These are phyloP conservation scores for Penicillium sp. DNA, from an alignment of 2,329 filamentous ascomycete species.

Conservation along the genomic window DNA sequence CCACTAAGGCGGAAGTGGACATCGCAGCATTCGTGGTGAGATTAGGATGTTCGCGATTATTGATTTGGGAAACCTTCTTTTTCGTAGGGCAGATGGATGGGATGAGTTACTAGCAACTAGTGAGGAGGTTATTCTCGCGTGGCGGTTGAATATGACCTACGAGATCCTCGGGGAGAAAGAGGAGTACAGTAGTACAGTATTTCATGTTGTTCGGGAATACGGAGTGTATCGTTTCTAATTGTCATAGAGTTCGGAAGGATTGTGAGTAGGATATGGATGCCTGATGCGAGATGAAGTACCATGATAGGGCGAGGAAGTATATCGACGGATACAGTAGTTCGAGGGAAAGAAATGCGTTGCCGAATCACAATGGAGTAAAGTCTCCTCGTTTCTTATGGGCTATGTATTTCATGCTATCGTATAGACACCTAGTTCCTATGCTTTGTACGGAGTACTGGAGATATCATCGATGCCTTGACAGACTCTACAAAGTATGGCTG, in stretches of 20 bases:
- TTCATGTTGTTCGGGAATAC: background rate
- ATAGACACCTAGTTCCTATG: background rate
- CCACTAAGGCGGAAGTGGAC: background rate
- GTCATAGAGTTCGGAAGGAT: background rate
- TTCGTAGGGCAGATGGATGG: background rate
- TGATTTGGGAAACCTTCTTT: slow-evolving; percentile 2
- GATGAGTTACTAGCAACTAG: background rate
- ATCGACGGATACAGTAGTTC: background rate
- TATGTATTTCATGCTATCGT: background rate
- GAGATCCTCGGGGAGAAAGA: background rate
- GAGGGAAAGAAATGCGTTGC: background rate
- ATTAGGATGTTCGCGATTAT: slow-evolving; percentile 11
- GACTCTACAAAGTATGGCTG: background rate
- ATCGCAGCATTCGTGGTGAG: slow-evolving; percentile 1
- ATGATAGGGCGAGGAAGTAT: background rate
- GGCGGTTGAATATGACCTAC: background rate
- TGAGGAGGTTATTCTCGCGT: background rate
- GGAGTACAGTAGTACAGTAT: background rate
- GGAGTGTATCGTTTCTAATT: background rate
- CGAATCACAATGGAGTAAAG: background rate
- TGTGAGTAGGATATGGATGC: background rate
- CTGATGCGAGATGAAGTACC: background rate
- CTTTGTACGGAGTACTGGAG: background rate
- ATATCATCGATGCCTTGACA: background rate
- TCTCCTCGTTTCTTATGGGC: background rate